Conservation (phyloP, 495 filamentous ascomycete species). For the Tetracladium setigerum region DNA sequence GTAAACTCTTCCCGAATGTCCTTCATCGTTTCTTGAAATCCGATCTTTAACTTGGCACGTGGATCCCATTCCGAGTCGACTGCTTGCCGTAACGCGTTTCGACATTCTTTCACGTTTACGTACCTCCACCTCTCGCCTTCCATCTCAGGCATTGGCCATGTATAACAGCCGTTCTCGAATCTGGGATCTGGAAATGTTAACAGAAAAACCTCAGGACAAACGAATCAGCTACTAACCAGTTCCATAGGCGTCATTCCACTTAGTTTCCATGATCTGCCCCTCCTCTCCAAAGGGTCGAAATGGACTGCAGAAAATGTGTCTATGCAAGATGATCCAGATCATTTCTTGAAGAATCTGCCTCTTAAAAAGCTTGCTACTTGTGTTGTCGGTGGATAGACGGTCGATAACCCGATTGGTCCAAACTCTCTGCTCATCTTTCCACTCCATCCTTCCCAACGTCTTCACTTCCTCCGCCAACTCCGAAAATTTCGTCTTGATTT, state of each 20-base stretch:
- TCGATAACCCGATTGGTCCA: background rate
- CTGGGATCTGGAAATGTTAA: background rate
- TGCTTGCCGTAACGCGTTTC: background rate
- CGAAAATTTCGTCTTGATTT: no score
- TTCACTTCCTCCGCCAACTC: background rate
- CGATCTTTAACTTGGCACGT: background rate
- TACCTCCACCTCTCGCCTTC: background rate
- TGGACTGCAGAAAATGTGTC: constrained; percentile 3
- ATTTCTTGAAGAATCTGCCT: background rate
- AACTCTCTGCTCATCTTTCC: background rate
- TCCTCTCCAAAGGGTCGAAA: constrained; percentile 1
- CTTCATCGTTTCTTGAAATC: background rate
- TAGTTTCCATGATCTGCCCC: background rate
- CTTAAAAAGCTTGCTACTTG: background rate
- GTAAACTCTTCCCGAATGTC: background rate
- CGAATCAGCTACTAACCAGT: no score
- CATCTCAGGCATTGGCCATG: background rate
- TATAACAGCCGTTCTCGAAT: background rate
- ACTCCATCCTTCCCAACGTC: background rate
- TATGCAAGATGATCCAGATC: background rate
- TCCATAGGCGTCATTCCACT: constrained; percentile 1
- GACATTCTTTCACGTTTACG: background rate
- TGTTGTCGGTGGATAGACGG: background rate
- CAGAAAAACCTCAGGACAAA: no score
- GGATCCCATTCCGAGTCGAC: background rate